phyloP scores from a whole-genome alignment of 2,329 filamentous ascomycete genomes.

The Ceratocystis lukuohia region DNA sequence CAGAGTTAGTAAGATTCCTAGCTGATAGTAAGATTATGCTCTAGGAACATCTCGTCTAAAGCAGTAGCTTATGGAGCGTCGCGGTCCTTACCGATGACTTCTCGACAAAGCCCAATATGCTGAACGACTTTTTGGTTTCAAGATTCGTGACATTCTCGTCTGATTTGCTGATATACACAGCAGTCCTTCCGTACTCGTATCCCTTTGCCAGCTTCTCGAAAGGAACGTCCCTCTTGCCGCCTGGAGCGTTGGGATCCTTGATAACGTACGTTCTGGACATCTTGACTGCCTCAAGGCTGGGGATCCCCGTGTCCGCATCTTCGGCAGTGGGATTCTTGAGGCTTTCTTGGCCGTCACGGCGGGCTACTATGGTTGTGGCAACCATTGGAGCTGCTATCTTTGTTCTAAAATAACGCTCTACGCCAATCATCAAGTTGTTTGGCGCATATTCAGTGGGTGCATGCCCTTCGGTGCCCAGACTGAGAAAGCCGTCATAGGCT shows the following conservation, averaged over 20 bases:
- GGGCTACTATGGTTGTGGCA: conserved; percentile 62
- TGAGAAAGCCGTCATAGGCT: conserved; percentile 66
- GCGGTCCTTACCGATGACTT: conserved; percentile 44
- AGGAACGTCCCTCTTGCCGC: conserved; percentile 69
- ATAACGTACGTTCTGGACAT: conserved; percentile 70
- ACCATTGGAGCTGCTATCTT: conserved; percentile 60
- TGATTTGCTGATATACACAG: conserved; percentile 74
- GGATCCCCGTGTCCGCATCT: conserved; percentile 35
- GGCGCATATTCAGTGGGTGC: conserved; percentile 9
- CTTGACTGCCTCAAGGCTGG: conserved; percentile 54
- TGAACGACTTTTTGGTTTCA: conserved; percentile 59
- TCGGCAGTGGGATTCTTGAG: conserved; percentile 29
- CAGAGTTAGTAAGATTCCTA: not conserved
- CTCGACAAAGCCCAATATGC: conserved; percentile 77
- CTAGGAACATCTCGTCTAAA: too few relatives aligned
- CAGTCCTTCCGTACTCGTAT: conserved; percentile 84
- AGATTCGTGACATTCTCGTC: conserved; percentile 83
- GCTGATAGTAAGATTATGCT: too few relatives aligned
- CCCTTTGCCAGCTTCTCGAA: conserved; percentile 80
- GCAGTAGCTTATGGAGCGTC: not conserved
- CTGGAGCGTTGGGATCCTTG: conserved; percentile 57
- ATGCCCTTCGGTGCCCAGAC: conserved; percentile 57
- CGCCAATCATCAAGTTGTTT: conserved; percentile 63
- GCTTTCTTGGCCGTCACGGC: conserved; percentile 29
- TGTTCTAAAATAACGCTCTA: conserved; percentile 83